Evolutionary conservation across 441 rosid species (phyloP), one percentile per base, ranked within the genome.

Genomic region (Biscutella laevigata): DNA sequence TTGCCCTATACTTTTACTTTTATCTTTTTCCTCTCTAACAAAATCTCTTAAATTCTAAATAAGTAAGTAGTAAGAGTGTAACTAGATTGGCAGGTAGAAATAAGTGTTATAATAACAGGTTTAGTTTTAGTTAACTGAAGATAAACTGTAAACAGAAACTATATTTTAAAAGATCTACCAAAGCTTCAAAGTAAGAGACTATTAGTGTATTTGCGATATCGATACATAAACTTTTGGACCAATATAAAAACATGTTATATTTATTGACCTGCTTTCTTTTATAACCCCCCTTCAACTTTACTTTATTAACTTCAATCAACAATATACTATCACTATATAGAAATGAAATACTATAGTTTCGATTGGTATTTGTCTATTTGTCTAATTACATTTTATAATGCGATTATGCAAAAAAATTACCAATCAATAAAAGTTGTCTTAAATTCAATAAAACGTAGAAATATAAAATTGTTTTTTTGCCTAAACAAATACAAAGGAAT

Each of bases 1-100:
- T 64, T 35, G 5, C 1, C 25, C 33, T 9, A 2, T 39, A 32
- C 68, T 63, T 63, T 63, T 35, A 46, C 57, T 63, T 55, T 55
- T 22, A 38, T 24, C 45, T 63, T 39, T 63, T 24, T 16, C 16
- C 30, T 38, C 62, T 62, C 55, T 56, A 30, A 24, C 57, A 7
- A 32, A 21, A 6, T 17, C 24, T 9, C 26, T 39, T 26, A 20
- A 59, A 10, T 16, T 21, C 5, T 14, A 19, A 40, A 41, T 2
- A 37, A 27, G 30, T 21, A 11, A 29, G 46, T 8, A 35, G 28
- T 58, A 13, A 35, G 45, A 53, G 61, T 36, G 14, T 14, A 4
- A 14, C 15, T 15, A 29, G 41, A 15, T 29, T 62, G 21, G 61
- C 45, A n/a, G 48, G 48, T 44, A 45, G 9, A 53, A 40, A 40